A percentile compares a stretch with the other conserved stretches of the same genome.
Evolutionary conservation across 495 filamentous ascomycete species (phyloP).

Genomic region (Eremomyces bilateralis): DNA sequence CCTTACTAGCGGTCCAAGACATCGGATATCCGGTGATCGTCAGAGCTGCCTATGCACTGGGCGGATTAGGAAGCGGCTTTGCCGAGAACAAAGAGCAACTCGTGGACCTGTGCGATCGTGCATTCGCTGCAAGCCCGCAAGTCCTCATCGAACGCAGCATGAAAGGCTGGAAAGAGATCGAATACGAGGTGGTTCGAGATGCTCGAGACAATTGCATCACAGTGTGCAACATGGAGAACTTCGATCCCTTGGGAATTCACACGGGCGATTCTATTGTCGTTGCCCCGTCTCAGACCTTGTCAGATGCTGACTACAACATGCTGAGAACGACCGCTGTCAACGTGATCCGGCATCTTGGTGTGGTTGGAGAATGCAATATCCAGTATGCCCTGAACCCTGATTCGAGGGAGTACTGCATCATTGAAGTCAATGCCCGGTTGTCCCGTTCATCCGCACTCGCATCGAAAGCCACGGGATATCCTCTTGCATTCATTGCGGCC

Average conservation of each 20-base stretch:
- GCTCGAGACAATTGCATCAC: slow-evolving; percentile 94
- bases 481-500: slow-evolving; percentile 86
- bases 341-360: slow-evolving; percentile 85
- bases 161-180: slow-evolving; percentile 99
- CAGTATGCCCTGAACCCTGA: slow-evolving; percentile 93
- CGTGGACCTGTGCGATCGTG: slow-evolving; percentile 78
- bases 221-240: slow-evolving; percentile 99
- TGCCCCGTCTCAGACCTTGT: slow-evolving; percentile 83
- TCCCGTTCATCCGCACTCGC: slow-evolving; percentile 91
- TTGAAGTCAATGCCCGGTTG: slow-evolving; percentile 94
- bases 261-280: slow-evolving; percentile 96
- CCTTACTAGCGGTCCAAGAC: slow-evolving; percentile 55
- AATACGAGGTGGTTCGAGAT: slow-evolving; percentile 93
- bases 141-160: slow-evolving; percentile 92
- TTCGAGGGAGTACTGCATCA: slow-evolving; percentile 88
- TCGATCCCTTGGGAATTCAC: slow-evolving; percentile 88
- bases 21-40: slow-evolving; percentile 96
- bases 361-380: slow-evolving; percentile 95
- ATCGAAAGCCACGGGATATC: slow-evolving; percentile 95
- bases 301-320: slow-evolving; percentile 98
- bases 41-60: slow-evolving; percentile 85
- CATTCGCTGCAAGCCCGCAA: slow-evolving; percentile 85
- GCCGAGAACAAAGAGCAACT: slow-evolving; percentile 78
- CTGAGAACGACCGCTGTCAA: slow-evolving; percentile 89
- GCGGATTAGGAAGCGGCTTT: slow-evolving; percentile 89